Evolutionary conservation across 2,329 filamentous ascomycete species (phyloP), one percentile per base, ranked within the genome.

Genomic region (Venturia carpophila): DNA sequence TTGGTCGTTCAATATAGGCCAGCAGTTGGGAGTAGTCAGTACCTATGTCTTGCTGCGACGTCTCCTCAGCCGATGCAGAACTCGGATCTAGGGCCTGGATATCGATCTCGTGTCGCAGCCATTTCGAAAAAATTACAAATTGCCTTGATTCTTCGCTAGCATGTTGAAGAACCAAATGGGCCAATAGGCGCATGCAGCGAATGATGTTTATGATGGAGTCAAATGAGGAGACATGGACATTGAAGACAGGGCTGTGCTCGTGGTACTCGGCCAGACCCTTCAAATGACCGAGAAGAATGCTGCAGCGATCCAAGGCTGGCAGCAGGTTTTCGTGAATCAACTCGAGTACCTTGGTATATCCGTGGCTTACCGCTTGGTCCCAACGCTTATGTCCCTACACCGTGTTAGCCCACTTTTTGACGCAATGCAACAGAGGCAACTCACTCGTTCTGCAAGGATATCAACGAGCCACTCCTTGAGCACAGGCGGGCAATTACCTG

Each of bases 401-500:
- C 21, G 27, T 61, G 60, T 42, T 17, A 42, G 39, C 24, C 34
- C 19, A 61, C 15, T n/a, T 43, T 4, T 21, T 17, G 21, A 42
- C 37, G 19, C 3, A 24, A 55, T 10, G 10, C 5, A 11, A 21
- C 5, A 43, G 45, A 27, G n/a, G 17, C n/a, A 47, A 75, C 83
- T 71, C 79, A 92, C 90, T 68, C 90, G 81, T 72, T 95, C 91
- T 9, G 86, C 85, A 39, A 97, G 78, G 68, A 89, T 89, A 71
- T 96, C 91, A 5, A 92, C 85, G 1, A 99, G 81, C 88, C 95
- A 99, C 73, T 97, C 92, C 66, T 86, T 87, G 64, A 97, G 80
- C 24, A 85, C 83, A 11, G 85, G 83, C 63, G 88, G 86, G 34
- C 89, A 91, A 71, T 94, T 85, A 0, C 92, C 92, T 0, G 92